phyloP scores from a whole-genome alignment of 2,329 filamentous ascomycete genomes.

The Xylariaceae sp. region DNA sequence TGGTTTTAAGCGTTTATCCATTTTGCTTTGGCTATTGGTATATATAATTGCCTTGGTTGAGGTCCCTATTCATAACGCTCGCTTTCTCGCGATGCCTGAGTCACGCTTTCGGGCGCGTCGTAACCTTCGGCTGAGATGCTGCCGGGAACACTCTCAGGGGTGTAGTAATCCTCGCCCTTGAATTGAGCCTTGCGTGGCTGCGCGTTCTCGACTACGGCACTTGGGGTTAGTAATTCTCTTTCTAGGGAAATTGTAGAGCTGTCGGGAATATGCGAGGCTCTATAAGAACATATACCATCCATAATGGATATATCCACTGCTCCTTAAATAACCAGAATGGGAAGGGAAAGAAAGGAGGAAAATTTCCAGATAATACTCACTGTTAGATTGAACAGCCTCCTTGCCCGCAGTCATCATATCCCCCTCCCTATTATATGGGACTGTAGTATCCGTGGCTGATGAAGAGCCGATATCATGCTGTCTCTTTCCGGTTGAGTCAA shows the following conservation, averaged over 20 bases:
- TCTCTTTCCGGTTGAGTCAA: constrained; percentile 28
- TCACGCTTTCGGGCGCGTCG: constrained; percentile 49
- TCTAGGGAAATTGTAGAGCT: no score
- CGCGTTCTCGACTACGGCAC: no score
- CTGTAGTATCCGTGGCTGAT: constrained; percentile 40
- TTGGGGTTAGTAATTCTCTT: no score
- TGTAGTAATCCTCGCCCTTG: constrained; percentile 50
- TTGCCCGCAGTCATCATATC: constrained; percentile 45
- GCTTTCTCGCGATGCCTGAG: constrained; percentile 42
- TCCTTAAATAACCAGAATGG: no score
- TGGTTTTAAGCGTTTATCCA: no score
- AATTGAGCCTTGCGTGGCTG: constrained; percentile 47
- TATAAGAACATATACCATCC: no score
- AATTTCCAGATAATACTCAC: constrained; percentile 47
- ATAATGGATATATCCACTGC: no score
- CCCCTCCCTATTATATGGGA: constrained; percentile 33
- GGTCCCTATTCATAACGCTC: constrained; percentile 27
- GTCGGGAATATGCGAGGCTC: no score
- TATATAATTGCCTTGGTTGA: not conserved
- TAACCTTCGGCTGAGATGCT: constrained; percentile 50
- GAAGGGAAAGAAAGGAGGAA: no score
- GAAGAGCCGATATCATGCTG: constrained; percentile 22
- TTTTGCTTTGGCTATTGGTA: no score
- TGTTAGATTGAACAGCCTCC: constrained; percentile 46
- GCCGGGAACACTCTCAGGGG: constrained; percentile 49